Conservation (phyloP, 345 rosid genomes). For the Populus ilicifolia region DNA sequence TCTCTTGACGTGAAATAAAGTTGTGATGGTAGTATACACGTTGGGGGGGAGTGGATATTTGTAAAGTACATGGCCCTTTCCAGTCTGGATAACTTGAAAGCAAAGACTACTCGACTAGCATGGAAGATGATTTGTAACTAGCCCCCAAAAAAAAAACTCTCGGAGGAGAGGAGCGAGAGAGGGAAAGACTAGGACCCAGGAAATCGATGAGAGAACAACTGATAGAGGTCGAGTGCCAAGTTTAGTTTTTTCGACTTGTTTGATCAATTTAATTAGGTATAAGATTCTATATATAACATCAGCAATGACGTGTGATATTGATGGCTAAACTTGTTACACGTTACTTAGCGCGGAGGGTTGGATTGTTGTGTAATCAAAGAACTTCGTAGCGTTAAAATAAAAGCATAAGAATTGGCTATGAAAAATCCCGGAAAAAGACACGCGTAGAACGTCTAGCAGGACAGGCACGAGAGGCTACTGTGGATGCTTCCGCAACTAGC, state of each 20-base stretch:
- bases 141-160: too few species aligned
- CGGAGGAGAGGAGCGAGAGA: too few species aligned
- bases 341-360: too few species aligned
- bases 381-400: not conserved
- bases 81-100: too few species aligned
- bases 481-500: not conserved
- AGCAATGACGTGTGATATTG: not conserved
- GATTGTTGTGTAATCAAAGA: not conserved
- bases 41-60: too few species aligned
- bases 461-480: not conserved
- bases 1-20: too few species aligned
- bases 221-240: not conserved
- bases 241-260: not conserved
- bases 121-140: too few species aligned
- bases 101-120: too few species aligned
- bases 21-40: too few species aligned
- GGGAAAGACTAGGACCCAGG: too few species aligned
- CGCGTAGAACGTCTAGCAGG: not conserved
- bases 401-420: not conserved
- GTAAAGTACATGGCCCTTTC: too few species aligned
- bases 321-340: not conserved
- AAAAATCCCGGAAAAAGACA: not conserved
- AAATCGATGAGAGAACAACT: not conserved
- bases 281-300: not conserved
- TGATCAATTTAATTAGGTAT: not conserved